These are phyloP conservation scores for Discostella stelligera DNA, from an alignment of 352 stramenopile species.

Conservation along the genomic window DNA sequence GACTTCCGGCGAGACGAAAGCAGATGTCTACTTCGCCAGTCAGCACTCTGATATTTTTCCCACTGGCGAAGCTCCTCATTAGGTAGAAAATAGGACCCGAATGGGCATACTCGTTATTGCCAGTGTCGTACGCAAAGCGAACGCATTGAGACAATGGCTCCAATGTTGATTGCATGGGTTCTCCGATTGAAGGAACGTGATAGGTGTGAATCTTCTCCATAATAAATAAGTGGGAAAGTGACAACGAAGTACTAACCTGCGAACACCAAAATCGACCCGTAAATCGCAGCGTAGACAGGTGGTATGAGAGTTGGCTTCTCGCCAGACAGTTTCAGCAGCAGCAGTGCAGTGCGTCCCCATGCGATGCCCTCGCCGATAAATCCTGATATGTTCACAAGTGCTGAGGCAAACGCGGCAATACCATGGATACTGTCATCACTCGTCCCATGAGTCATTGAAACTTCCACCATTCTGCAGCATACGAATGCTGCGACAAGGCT, in stretches of 20 bases:
- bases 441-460: constrained; percentile 11
- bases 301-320: background rate
- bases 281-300: background rate
- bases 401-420: background rate
- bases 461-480: constrained; percentile 14
- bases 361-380: constrained; percentile 14
- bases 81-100: background rate
- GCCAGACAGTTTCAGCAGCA: constrained; percentile 6
- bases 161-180: constrained; percentile 19
- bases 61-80: background rate
- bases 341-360: constrained; percentile 8
- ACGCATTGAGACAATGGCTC: constrained; percentile 4
- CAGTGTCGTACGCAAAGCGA: constrained; percentile 9
- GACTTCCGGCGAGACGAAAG: background rate
- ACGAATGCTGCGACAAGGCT: background rate
- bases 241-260: background rate
- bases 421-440: constrained; percentile 20
- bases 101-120: constrained; percentile 3
- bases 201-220: background rate
- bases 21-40: constrained; percentile 2
- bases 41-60: constrained; percentile 8
- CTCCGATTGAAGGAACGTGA: background rate
- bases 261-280: constrained; percentile 5
- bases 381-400: constrained; percentile 1
- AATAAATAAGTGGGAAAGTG: background rate